Evolutionary conservation across 2,329 filamentous ascomycete species (phyloP), one percentile per base, ranked within the genome.

Genomic region (Ampelomyces quisqualis): DNA sequence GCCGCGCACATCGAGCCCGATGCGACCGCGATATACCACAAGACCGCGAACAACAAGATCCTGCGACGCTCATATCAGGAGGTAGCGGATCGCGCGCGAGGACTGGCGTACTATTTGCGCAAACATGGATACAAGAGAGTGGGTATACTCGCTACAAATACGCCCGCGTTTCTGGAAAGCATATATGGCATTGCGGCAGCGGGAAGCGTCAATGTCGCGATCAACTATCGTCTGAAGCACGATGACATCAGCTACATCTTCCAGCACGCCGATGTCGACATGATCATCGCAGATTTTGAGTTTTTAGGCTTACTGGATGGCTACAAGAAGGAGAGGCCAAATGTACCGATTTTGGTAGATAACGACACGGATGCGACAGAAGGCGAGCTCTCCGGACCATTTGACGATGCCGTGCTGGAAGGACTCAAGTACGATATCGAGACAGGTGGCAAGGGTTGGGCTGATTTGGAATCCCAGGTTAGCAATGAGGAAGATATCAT

Each of bases 171-270:
- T 58, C 75, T 98, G 19, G 91, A 97, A 70, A 80, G 83, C 5
- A 88, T 95, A 47, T 98, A 88, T 62, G 93, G 87, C 2, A 85
- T 96, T 54, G 84, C 84, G 1, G 90, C 87, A 1, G 87, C 87
- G 0, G 89, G 89, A 1, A 87, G 77, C 6, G 80, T 94, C 17
- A 82, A 90, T 47, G 86, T 95, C 38, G 77, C 77, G 3, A 80
- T 84, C 31, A 88, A 88, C 53, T 87, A 87, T 56, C 74, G 85
- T 2, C 73, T 96, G 31, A 93, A 93, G 65, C 74, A 79, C 23
- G 88, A 90, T 47, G 93, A 98, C 60, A 85, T 98, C 43, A 75
- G 79, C 14, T 98, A 97, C 68, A 95, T 97, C 46, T 88, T 98
- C 60, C 80, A 84, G 27, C 91, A 90, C 70, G 82, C 85, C 5